Conservation (phyloP, 805 yeast genomes). For the Nakazawaea anatomiae region DNA sequence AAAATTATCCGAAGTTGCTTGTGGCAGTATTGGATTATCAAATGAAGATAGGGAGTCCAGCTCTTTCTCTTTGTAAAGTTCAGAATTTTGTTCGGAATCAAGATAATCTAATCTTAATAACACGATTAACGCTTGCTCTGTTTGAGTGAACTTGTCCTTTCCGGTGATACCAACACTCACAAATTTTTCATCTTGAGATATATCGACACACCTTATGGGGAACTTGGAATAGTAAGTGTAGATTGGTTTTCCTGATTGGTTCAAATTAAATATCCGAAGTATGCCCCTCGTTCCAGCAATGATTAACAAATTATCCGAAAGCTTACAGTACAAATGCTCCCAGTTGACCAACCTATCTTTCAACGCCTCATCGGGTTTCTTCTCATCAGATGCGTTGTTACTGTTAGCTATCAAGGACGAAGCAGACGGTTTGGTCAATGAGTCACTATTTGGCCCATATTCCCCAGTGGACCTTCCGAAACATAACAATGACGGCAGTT, state of each 20-base stretch:
- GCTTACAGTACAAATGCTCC: slow-evolving; percentile 55
- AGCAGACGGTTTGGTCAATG: slow-evolving; percentile 22
- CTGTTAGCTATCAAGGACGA: slow-evolving; percentile 21
- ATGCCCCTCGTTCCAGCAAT: slow-evolving; percentile 72
- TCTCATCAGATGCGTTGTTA: slow-evolving; percentile 18
- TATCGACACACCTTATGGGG: slow-evolving; percentile 73
- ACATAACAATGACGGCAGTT: slow-evolving; percentile 51
- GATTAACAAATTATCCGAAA: slow-evolving; percentile 55
- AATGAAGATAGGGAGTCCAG: neutral
- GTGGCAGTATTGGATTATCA: slow-evolving; percentile 4
- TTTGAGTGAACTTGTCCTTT: slow-evolving; percentile 57
- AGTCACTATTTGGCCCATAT: slow-evolving; percentile 46
- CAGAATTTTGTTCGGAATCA: neutral
- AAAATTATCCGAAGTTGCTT: slow-evolving; percentile 5
- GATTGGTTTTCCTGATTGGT: slow-evolving; percentile 51
- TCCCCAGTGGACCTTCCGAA: slow-evolving; percentile 70
- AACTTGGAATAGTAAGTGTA: slow-evolving; percentile 66
- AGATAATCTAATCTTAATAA: slow-evolving; percentile 30
- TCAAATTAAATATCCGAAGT: slow-evolving; percentile 58
- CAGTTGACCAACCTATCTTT: slow-evolving; percentile 37
- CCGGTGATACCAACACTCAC: slow-evolving; percentile 84
- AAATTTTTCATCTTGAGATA: slow-evolving; percentile 56
- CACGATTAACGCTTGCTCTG: slow-evolving; percentile 72
- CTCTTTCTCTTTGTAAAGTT: neutral
- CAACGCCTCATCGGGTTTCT: slow-evolving; percentile 19